Percentiles rank a stretch among this genome's conserved stretches.
Evolutionary conservation across 73 alveolate species (phyloP).

Genomic region (Tetrahymena thermophila): DNA sequence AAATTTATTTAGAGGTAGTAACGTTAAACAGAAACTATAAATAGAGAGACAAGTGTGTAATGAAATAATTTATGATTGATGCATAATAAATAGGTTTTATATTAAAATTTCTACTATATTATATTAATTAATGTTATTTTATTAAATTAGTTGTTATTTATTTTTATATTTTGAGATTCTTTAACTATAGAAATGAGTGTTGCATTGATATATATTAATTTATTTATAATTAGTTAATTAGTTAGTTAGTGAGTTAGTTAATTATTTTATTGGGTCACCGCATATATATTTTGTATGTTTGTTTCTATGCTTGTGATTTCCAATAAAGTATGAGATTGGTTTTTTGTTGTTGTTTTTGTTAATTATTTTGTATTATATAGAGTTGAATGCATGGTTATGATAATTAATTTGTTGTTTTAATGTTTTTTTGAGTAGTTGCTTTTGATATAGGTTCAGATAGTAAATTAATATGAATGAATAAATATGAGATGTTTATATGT

Average conservation of each 20-base stretch:
- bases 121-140: no score
- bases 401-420: neutral
- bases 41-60: neutral
- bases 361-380: neutral
- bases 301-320: neutral
- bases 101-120: no score
- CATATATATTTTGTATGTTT: neutral
- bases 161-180: neutral
- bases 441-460: neutral
- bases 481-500: neutral
- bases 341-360: neutral
- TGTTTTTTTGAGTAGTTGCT: neutral
- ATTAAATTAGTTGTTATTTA: no score
- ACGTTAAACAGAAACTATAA: neutral
- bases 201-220: neutral
- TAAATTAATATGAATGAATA: no score
- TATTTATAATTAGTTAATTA: no score
- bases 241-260: no score
- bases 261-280: neutral
- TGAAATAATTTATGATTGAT: neutral
- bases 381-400: neutral
- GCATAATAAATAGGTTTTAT: neutral
- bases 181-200: neutral
- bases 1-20: neutral
- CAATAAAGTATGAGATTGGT: neutral